These are phyloP conservation scores for Biscogniauxia sp. DNA, from an alignment of 2,329 filamentous ascomycete species.

Conservation along the genomic window DNA sequence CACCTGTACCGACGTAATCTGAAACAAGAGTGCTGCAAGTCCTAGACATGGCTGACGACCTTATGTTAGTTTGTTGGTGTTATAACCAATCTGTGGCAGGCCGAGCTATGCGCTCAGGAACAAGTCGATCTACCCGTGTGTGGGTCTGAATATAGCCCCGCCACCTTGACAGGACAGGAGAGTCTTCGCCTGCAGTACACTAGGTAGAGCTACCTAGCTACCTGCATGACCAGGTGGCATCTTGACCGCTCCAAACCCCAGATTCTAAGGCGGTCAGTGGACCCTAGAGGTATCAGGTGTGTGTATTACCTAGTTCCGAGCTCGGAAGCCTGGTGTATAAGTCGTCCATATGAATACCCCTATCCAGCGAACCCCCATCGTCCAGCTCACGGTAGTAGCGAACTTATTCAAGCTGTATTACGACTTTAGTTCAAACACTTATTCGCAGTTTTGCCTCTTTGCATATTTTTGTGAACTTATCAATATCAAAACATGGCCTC, in stretches of 20 bases:
- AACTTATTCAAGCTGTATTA: background rate
- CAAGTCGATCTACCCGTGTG: constrained; percentile 1
- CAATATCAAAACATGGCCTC: constrained; percentile 28
- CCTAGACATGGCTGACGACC: background rate
- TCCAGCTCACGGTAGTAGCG: background rate
- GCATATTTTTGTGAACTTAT: too few relatives aligned
- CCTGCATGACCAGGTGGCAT: background rate
- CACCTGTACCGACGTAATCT: background rate
- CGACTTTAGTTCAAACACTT: background rate
- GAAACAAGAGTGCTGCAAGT: background rate
- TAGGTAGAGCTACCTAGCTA: background rate
- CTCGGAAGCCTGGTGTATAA: background rate
- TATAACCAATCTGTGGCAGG: background rate
- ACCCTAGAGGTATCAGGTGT: background rate
- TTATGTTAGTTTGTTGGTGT: background rate
- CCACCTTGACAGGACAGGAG: constrained; percentile 2
- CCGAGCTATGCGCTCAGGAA: background rate
- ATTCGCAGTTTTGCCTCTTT: too few relatives aligned
- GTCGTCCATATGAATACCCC: background rate
- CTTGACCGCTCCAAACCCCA: background rate
- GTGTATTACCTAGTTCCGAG: background rate
- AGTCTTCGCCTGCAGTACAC: background rate
- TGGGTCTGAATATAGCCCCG: background rate
- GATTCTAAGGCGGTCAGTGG: background rate
- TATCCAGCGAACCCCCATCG: background rate